phyloP scores from a whole-genome alignment of 2,329 filamentous ascomycete species.

The Aspergillus hiratsukae region DNA sequence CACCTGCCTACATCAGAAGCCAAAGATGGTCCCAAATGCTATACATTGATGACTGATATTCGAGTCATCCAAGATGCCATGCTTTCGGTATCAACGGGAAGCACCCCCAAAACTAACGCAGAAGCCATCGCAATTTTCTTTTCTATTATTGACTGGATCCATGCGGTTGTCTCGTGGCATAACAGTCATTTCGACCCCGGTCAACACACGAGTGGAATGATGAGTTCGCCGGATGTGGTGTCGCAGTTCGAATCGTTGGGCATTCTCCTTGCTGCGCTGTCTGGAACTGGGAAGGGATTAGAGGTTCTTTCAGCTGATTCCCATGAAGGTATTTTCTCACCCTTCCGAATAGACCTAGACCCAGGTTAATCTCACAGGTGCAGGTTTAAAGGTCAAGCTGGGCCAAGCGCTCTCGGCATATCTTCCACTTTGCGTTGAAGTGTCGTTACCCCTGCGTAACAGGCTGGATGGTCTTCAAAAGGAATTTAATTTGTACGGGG shows the following conservation, averaged over 20 bases:
- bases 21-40: slow-evolving; percentile 15
- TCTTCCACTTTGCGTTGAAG: slow-evolving; percentile 36
- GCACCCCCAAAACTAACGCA: slow-evolving; percentile 23
- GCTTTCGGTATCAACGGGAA: slow-evolving; percentile 34
- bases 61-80: slow-evolving; percentile 40
- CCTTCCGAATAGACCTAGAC: not conserved
- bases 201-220: slow-evolving; percentile 27
- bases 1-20: slow-evolving; percentile 2
- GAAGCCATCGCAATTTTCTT: slow-evolving; percentile 32
- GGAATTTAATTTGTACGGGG: slow-evolving; percentile 37
- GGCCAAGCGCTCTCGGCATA: slow-evolving; percentile 38
- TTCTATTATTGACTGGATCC: slow-evolving; percentile 37
- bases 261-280: slow-evolving; percentile 37
- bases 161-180: slow-evolving; percentile 34
- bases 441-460: slow-evolving; percentile 37
- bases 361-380: not conserved
- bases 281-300: slow-evolving; percentile 32
- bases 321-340: slow-evolving; percentile 26
- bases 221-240: slow-evolving; percentile 34
- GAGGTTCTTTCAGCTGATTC: slow-evolving; percentile 32
- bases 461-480: slow-evolving; percentile 39
- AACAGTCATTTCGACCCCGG: slow-evolving; percentile 21
- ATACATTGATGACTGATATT: slow-evolving; percentile 41
- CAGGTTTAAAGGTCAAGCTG: slow-evolving; percentile 34
- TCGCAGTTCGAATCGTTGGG: slow-evolving; percentile 41